Conservation (phyloP, 2,329 filamentous ascomycete genomes). For the Blastomyces gilchristii region DNA sequence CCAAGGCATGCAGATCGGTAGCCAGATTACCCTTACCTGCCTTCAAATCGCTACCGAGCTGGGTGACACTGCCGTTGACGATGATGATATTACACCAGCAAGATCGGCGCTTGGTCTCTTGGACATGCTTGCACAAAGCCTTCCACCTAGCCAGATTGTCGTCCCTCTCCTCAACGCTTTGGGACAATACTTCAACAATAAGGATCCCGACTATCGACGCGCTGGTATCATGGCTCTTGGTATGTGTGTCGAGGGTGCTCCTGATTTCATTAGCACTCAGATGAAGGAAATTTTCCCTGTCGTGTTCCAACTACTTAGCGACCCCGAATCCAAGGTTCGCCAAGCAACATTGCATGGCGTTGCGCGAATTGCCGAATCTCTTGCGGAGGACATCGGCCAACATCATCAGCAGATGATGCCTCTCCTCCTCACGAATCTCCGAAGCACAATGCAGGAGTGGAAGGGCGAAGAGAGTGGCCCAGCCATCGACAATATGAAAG, state of each 20-base stretch:
- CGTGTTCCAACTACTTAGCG: conserved; percentile 70
- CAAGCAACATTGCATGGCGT: conserved; percentile 80
- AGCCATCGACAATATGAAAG: conserved; percentile 76
- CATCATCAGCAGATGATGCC: conserved; percentile 79
- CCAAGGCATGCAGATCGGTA: conserved; percentile 77
- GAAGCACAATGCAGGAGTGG: conserved; percentile 61
- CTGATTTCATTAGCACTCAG: conserved; percentile 94
- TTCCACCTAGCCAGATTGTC: conserved; percentile 88
- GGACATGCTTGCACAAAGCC: conserved; percentile 74
- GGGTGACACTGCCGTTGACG: conserved; percentile 55
- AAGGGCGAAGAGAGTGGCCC: conserved; percentile 58
- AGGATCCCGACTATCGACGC: conserved; percentile 69
- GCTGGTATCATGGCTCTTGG: conserved; percentile 86
- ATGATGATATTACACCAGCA: conserved; percentile 77
- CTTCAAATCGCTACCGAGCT: conserved; percentile 87
- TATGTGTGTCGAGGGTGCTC: conserved; percentile 90
- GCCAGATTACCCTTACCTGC: conserved; percentile 76
- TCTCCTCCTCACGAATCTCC: conserved; percentile 77
- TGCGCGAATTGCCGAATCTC: conserved; percentile 82
- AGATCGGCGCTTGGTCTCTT: conserved; percentile 77
- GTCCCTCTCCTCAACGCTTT: conserved; percentile 84
- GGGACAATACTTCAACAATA: conserved; percentile 64
- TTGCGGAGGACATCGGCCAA: conserved; percentile 77
- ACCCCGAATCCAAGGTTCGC: conserved; percentile 73
- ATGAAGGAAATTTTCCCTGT: conserved; percentile 75